Evolutionary conservation across 2,329 filamentous ascomycete genomes (phyloP).

Genomic region (Cladosporium sp.): DNA sequence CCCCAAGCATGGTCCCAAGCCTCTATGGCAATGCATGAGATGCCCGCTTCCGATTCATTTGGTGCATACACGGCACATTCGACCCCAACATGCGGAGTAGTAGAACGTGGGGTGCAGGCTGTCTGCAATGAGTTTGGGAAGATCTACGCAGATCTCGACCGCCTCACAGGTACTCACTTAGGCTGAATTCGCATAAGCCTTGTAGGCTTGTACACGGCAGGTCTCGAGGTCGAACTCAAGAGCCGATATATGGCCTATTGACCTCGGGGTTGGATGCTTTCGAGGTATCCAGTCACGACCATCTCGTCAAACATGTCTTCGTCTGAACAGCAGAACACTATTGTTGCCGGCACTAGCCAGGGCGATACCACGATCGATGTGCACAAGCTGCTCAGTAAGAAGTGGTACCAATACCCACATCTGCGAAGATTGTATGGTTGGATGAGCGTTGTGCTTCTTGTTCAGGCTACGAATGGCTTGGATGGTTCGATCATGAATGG

Average conservation of each 20-base stretch:
- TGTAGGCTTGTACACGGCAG: neutral
- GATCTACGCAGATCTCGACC: neutral
- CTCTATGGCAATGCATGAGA: neutral
- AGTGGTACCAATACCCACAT: conserved; percentile 28
- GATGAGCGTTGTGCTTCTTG: conserved; percentile 26
- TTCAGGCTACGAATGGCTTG: conserved; percentile 45
- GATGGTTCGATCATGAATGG: conserved; percentile 52
- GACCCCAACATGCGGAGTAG: neutral
- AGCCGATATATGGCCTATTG: neutral
- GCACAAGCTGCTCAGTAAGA: conserved; percentile 20
- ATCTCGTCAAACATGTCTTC: neutral
- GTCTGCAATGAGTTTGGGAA: neutral
- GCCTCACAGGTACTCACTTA: too few relatives aligned
- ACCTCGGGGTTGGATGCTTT: too few relatives aligned
- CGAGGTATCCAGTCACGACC: neutral
- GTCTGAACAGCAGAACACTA: conserved; percentile 17
- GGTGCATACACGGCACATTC: neutral
- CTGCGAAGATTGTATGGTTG: conserved; percentile 27
- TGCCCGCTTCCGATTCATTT: neutral
- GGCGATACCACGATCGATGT: conserved; percentile 22
- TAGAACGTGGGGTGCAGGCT: neutral
- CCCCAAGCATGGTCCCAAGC: neutral
- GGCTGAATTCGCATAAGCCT: neutral
- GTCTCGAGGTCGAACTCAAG: neutral
- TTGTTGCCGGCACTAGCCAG: conserved; percentile 17